These are phyloP conservation scores for Chytriomyces sp. DNA, from an alignment of 192 early-diverging fungal genomes.

Conservation along the genomic window DNA sequence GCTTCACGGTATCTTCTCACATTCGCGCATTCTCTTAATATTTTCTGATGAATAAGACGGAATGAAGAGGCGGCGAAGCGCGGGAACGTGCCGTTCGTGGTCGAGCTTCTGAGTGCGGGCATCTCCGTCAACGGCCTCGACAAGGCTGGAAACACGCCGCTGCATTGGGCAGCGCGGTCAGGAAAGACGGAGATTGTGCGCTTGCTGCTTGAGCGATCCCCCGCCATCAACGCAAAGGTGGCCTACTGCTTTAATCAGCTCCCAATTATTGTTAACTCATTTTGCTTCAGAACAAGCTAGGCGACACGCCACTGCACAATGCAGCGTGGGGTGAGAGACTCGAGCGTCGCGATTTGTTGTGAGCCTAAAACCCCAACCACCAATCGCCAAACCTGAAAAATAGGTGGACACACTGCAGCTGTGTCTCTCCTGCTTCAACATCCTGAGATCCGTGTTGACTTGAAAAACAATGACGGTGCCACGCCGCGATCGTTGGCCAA, in stretches of 20 bases:
- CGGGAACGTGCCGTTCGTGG: constrained; percentile 48
- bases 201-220: constrained; percentile 40
- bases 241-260: neutral
- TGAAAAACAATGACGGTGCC: constrained; percentile 52
- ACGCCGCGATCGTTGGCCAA: constrained; percentile 44
- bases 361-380: neutral
- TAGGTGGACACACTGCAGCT: constrained; percentile 41
- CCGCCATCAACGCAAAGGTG: constrained; percentile 48
- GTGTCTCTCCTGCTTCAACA: constrained; percentile 40
- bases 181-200: constrained; percentile 51
- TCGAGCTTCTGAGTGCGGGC: constrained; percentile 50
- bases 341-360: neutral
- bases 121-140: constrained; percentile 55
- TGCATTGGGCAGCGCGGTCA: constrained; percentile 58
- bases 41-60: neutral
- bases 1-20: constrained; percentile 43
- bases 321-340: constrained; percentile 49
- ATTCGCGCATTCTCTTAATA: neutral
- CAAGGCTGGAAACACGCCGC: constrained; percentile 55
- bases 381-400: neutral
- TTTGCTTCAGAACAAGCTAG: constrained; percentile 54
- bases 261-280: neutral
- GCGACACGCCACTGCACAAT: constrained; percentile 57
- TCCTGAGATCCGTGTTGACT: constrained; percentile 33
- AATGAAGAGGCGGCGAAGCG: constrained; percentile 51